A percentile compares a stretch with the other conserved stretches of the same genome.
These are phyloP conservation scores for Emydomyces testavorans DNA, from an alignment of 2,329 filamentous ascomycete genomes.

Conservation along the genomic window DNA sequence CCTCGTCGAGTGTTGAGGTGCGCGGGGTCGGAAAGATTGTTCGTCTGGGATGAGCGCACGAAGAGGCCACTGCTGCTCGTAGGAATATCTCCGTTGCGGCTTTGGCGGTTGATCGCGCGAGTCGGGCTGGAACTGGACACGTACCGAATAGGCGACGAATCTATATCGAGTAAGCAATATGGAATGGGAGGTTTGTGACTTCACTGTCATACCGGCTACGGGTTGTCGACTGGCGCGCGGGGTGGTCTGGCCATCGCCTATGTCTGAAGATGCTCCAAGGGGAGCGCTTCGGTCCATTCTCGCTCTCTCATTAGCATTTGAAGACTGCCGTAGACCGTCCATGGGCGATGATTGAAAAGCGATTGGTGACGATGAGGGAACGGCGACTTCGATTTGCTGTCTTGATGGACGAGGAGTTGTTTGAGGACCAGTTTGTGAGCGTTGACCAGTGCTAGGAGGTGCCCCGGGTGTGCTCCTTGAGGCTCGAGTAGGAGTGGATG, in stretches of 20 bases:
- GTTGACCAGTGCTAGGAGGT: constrained; percentile 15
- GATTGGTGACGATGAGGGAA: constrained; percentile 65
- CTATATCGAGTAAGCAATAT: constrained; percentile 38
- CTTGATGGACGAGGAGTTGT: constrained; percentile 39
- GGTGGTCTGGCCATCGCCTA: constrained; percentile 34
- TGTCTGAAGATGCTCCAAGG: constrained; percentile 29
- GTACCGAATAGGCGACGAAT: constrained; percentile 86
- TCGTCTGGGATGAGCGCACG: constrained; percentile 52
- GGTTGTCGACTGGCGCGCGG: constrained; percentile 30
- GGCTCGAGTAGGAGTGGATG: constrained; percentile 30
- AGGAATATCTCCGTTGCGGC: constrained; percentile 57
- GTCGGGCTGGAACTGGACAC: constrained; percentile 79
- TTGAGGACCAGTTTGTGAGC: constrained; percentile 23
- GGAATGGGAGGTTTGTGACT: background rate
- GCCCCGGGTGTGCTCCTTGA: constrained; percentile 8
- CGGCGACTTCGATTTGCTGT: constrained; percentile 29
- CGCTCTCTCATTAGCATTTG: constrained; percentile 23
- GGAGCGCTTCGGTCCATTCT: constrained; percentile 41
- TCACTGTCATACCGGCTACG: constrained; percentile 30
- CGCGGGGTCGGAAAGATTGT: constrained; percentile 40
- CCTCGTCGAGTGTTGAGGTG: constrained; percentile 56
- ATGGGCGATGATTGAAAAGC: constrained; percentile 57
- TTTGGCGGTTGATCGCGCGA: constrained; percentile 43
- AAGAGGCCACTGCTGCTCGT: constrained; percentile 84
- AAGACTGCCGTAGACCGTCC: constrained; percentile 33